Percentiles rank a stretch among this genome's conserved stretches.
These are phyloP conservation scores for Schizosaccharomyces lindneri DNA, from an alignment of 805 yeast genomes.

Conservation along the genomic window DNA sequence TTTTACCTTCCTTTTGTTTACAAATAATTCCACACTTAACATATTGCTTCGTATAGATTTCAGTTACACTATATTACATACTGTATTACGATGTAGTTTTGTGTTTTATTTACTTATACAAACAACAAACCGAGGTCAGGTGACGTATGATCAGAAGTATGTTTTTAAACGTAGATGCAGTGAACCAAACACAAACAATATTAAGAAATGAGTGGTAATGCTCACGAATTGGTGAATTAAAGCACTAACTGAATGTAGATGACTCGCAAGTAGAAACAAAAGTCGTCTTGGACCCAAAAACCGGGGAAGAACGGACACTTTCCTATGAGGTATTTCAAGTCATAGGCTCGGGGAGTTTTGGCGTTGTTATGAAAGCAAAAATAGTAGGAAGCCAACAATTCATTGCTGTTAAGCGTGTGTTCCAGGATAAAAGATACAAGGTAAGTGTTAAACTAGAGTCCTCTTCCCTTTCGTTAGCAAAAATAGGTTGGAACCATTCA, in stretches of 20 bases:
- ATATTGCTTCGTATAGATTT: too few species aligned
- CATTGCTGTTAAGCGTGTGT: slow-evolving; percentile 52
- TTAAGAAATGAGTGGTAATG: not conserved
- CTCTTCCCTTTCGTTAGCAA: not conserved
- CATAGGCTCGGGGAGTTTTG: slow-evolving; percentile 95
- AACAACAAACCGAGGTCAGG: too few species aligned
- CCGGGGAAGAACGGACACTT: slow-evolving; percentile 35
- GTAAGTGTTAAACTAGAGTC: slow-evolving; percentile 14
- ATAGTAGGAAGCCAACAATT: not conserved
- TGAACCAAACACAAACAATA: not conserved
- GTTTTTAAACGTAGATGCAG: not conserved
- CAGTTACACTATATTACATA: too few species aligned
- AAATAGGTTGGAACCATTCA: not conserved
- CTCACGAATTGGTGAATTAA: not conserved
- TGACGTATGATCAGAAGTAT: too few species aligned
- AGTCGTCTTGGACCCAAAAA: slow-evolving; percentile 45
- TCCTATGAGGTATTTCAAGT: slow-evolving; percentile 63
- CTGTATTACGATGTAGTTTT: not conserved
- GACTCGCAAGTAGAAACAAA: slow-evolving; percentile 17
- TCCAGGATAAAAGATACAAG: slow-evolving; percentile 83
- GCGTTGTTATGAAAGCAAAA: slow-evolving; percentile 47
- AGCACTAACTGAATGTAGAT: not conserved
- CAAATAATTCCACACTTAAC: too few species aligned
- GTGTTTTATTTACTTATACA: not conserved
- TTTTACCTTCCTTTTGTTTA: too few species aligned